Percentiles rank a stretch among this genome's conserved stretches.
These are phyloP conservation scores for Paralagenidium karlingii DNA, from an alignment of 352 stramenopile species.

Conservation along the genomic window DNA sequence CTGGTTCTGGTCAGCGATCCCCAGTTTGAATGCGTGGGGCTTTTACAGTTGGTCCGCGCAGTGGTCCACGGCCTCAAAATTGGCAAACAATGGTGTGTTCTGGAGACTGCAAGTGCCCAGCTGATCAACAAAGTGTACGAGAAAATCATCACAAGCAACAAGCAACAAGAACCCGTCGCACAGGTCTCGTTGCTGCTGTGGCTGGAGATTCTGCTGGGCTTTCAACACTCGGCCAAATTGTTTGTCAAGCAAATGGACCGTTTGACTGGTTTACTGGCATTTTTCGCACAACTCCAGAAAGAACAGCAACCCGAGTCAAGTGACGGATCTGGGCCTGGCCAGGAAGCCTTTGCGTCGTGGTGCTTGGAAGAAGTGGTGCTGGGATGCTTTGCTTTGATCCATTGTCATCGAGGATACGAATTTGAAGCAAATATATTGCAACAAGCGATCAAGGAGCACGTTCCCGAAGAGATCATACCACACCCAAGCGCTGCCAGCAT, in stretches of 20 bases:
- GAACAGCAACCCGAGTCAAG: too few species aligned
- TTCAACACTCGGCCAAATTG: conserved; percentile 58
- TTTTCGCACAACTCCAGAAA: too few species aligned
- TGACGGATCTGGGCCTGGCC: too few species aligned
- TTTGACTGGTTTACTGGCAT: too few species aligned
- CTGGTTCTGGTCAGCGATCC: too few species aligned
- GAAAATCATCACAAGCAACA: conserved; percentile 14
- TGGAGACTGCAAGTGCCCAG: conserved; percentile 20
- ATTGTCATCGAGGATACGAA: conserved; percentile 62
- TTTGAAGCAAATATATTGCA: conserved; percentile 27
- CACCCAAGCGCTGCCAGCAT: conserved; percentile 25
- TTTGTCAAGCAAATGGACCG: conserved; percentile 22
- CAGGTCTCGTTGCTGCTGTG: conserved; percentile 26
- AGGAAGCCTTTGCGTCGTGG: too few species aligned
- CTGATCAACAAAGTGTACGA: conserved; percentile 25
- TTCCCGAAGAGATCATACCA: conserved; percentile 14
- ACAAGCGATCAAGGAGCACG: conserved; percentile 18
- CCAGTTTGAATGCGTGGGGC: too few species aligned
- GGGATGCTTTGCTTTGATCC: conserved; percentile 28
- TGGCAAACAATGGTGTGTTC: conserved; percentile 56
- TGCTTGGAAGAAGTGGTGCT: conserved; percentile 22
- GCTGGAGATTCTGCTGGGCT: conserved; percentile 50
- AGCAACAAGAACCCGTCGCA: conserved; percentile 11
- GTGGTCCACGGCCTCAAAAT: conserved; percentile 57
- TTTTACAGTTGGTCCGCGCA: conserved; percentile 38